A percentile compares a stretch with the other conserved stretches of the same genome.
These are phyloP conservation scores for Vigna angularis DNA, from an alignment of 306 rosid species.

Conservation along the genomic window DNA sequence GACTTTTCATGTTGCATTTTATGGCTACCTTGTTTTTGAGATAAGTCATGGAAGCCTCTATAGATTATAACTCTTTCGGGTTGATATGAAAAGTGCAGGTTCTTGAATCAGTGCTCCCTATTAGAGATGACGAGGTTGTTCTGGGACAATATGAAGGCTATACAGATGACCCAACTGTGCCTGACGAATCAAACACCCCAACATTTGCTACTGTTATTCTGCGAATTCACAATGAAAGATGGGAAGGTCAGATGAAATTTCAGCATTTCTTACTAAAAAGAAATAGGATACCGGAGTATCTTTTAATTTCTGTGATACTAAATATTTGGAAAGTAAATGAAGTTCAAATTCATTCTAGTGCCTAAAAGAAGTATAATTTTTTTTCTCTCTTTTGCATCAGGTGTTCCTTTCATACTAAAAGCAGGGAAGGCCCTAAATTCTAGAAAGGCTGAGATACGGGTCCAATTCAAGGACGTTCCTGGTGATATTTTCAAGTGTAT, in stretches of 20 bases:
- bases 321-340: conserved; percentile 15
- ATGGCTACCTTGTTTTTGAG: conserved; percentile 30
- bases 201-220: conserved; percentile 85
- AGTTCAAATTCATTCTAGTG: background rate
- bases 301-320: background rate
- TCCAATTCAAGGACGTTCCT: conserved; percentile 90
- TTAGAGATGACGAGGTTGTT: conserved; percentile 80
- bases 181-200: conserved; percentile 84
- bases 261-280: conserved; percentile 1
- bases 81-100: conserved; percentile 59
- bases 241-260: conserved; percentile 68
- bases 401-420: conserved; percentile 87
- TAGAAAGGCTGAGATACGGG: conserved; percentile 87
- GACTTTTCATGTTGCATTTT: conserved; percentile 15
- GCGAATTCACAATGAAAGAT: conserved; percentile 88
- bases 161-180: conserved; percentile 89
- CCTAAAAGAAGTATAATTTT: background rate
- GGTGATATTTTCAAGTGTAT: conserved; percentile 93
- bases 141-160: conserved; percentile 95
- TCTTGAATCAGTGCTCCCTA: conserved; percentile 86
- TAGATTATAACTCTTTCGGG: conserved; percentile 14
- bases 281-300: background rate
- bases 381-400: conserved; percentile 44
- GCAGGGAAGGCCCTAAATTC: conserved; percentile 92
- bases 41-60: conserved; percentile 21